phyloP scores from a whole-genome alignment of 2,329 filamentous ascomycete genomes.

The Cercospora sojina region DNA sequence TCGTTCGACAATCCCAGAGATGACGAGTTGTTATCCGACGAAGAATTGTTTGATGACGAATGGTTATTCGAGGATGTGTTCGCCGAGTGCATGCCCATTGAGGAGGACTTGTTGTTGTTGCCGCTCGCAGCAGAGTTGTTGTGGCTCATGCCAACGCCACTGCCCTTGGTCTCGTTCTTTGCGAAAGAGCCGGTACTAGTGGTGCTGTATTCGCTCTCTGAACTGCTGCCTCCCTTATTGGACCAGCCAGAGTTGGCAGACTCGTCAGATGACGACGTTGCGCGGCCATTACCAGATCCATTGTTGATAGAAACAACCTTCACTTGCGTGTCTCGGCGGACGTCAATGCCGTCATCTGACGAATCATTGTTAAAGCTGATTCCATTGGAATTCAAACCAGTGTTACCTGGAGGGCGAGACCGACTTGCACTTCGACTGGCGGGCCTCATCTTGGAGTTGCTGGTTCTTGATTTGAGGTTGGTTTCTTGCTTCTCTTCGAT shows the following conservation, averaged over 20 bases:
- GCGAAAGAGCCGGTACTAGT: constrained; percentile 14
- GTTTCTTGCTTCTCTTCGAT: constrained; percentile 21
- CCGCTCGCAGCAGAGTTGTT: constrained; percentile 7
- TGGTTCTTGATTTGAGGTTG: constrained; percentile 16
- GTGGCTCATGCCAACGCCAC: neutral
- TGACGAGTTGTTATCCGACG: constrained; percentile 8
- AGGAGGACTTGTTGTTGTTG: constrained; percentile 7
- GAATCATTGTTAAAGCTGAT: constrained; percentile 23
- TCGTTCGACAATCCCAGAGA: neutral
- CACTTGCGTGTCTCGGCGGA: constrained; percentile 17
- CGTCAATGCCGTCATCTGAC: constrained; percentile 21
- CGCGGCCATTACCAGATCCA: constrained; percentile 10
- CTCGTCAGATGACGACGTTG: constrained; percentile 21
- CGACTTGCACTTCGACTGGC: constrained; percentile 19
- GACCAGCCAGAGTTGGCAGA: constrained; percentile 21
- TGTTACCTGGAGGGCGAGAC: constrained; percentile 23
- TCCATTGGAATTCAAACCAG: constrained; percentile 25
- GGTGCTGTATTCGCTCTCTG: constrained; percentile 23
- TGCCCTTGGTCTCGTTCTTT: constrained; percentile 14
- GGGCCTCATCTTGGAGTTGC: constrained; percentile 17
- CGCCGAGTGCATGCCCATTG: constrained; percentile 1
- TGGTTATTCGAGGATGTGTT: constrained; percentile 17
- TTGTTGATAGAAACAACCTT: constrained; percentile 23
- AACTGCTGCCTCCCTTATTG: constrained; percentile 21
- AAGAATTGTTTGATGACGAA: constrained; percentile 11